Evolutionary conservation across 208 protist species (phyloP), one percentile per base, ranked within the genome.

Genomic region (Chromosphaera perkinsii): DNA sequence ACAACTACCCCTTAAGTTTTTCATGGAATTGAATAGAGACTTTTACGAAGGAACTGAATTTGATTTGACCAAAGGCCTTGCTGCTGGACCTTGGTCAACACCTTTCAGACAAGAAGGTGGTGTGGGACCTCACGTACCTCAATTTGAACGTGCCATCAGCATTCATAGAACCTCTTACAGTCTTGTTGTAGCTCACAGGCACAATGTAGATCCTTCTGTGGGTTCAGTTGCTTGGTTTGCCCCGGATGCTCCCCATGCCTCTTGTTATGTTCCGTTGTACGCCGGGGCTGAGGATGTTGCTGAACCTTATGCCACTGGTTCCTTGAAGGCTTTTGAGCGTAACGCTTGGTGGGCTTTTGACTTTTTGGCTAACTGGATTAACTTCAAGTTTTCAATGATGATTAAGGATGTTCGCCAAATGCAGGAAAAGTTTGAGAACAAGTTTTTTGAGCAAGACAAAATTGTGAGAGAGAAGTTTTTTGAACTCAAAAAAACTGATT

Each of bases 21-120:
- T n/a, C n/a, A n/a, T n/a, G n/a, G n/a, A 45, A 31, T 29, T 78
- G 0, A 59, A 49, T 35, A 27, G 72, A 4, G 40, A 78, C 37
- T 31, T 64, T 42, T 78, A 73, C 33, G 49, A 78, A 36, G 67
- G 51, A 22, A 80, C 72, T 17, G 24, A 43, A 5, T 75, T 66
- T 57, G 67, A 78, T 64, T 22, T 80, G 47, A 78, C 66, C 1
- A 59, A 69, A 20, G 72, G 76, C 0, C 24, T 74, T 12, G 51
- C 48, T 47, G 72, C 66, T 1, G 72, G 76, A 3, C 72, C 76
- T 3, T 80, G 26, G n/a, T 72, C 72, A 14, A 45, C 52, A 27
- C 72, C 75, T n/a, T n/a, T n/a, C n/a, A n/a, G n/a, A n/a, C n/a
- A n/a, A n/a, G n/a, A n/a, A n/a, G n/a, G n/a, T n/a, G n/a, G n/a